Conservation (phyloP, 805 yeast species). For the Saturnispora serradocipensis region DNA sequence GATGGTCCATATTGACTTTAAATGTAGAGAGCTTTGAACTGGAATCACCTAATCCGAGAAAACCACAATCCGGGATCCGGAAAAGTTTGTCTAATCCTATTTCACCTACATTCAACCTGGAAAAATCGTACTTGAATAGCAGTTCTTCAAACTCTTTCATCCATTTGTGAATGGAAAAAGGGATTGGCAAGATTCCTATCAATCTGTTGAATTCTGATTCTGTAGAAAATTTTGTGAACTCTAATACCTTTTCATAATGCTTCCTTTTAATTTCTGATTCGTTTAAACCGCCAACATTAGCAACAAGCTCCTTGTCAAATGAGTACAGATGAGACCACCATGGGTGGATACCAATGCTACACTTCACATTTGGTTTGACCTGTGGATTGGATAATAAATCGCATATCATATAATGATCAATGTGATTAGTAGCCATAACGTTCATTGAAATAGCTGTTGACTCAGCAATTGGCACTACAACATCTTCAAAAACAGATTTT, state of each 20-base stretch:
- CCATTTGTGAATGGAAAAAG: slow-evolving; percentile 36
- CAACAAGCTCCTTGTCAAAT: slow-evolving; percentile 13
- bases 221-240: slow-evolving; percentile 27
- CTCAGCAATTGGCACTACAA: slow-evolving; percentile 1
- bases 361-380: slow-evolving; percentile 22
- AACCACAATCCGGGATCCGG: slow-evolving; percentile 55
- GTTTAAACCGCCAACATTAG: slow-evolving; percentile 1
- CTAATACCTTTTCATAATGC: slow-evolving; percentile 53
- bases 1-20: slow-evolving; percentile 60
- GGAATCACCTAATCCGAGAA: slow-evolving; percentile 27
- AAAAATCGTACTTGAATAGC: slow-evolving; percentile 17
- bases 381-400: slow-evolving; percentile 8
- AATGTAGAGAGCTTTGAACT: slow-evolving; percentile 22
- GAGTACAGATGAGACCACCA: slow-evolving; percentile 74
- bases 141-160: slow-evolving; percentile 26
- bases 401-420: slow-evolving; percentile 27
- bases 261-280: background rate
- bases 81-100: slow-evolving; percentile 82
- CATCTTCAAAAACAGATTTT: background rate
- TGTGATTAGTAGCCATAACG: slow-evolving; percentile 42
- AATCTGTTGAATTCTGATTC: slow-evolving; percentile 25
- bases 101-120: slow-evolving; percentile 58
- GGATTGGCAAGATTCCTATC: slow-evolving; percentile 45
- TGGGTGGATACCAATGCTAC: slow-evolving; percentile 78
- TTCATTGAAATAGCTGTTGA: slow-evolving; percentile 11